Conservation (phyloP, 352 stramenopile species). For the Globisporangium solare region DNA sequence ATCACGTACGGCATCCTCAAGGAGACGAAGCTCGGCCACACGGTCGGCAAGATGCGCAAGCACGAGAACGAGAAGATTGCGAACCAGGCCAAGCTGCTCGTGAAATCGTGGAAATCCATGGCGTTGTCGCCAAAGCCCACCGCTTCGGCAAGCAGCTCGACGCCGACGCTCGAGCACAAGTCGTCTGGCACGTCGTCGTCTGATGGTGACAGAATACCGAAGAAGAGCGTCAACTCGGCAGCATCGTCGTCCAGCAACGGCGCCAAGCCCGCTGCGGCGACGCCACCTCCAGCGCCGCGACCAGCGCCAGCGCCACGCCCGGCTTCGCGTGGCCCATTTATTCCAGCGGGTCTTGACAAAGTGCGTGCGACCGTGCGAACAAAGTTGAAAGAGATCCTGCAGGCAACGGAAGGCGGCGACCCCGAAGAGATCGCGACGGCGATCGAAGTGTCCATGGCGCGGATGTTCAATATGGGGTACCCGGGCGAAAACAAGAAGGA, state of each 20-base stretch:
- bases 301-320: neutral
- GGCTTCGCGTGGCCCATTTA: constrained; percentile 26
- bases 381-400: constrained; percentile 76
- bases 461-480: constrained; percentile 60
- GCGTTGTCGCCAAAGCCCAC: constrained; percentile 53
- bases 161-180: constrained; percentile 23
- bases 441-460: constrained; percentile 76
- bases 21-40: constrained; percentile 82
- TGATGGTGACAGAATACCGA: constrained; percentile 23
- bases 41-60: constrained; percentile 86
- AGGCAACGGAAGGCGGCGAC: constrained; percentile 42
- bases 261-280: constrained; percentile 13
- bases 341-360: constrained; percentile 70
- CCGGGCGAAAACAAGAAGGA: constrained; percentile 83
- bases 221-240: constrained; percentile 17
- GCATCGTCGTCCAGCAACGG: constrained; percentile 18
- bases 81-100: constrained; percentile 62
- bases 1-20: constrained; percentile 75
- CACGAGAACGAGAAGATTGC: constrained; percentile 82
- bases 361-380: constrained; percentile 70
- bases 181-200: constrained; percentile 20
- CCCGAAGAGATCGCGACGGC: constrained; percentile 49
- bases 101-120: constrained; percentile 88
- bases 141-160: neutral
- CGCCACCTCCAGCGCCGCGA: neutral